A percentile compares a stretch with the other conserved stretches of the same genome.
Conservation (phyloP, 176 grass and related monocot species). For the Eleusine coracana region DNA sequence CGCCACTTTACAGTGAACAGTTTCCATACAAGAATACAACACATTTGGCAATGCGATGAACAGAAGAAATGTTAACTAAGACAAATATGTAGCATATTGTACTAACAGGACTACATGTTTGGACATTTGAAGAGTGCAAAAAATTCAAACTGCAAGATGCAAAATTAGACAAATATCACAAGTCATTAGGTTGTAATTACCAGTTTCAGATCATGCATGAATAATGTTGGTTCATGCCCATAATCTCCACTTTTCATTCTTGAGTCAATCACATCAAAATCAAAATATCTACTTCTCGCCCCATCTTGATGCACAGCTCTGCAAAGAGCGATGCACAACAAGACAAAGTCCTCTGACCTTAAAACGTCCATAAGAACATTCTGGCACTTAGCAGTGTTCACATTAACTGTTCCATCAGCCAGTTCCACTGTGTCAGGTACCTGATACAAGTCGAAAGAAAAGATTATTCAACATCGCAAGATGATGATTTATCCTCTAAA, state of each 20-base stretch:
- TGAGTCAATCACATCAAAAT: conserved; percentile 73
- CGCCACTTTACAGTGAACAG: neutral
- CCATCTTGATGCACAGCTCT: conserved; percentile 58
- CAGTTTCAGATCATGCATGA: conserved; percentile 70
- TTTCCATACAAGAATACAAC: neutral
- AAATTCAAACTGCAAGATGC: neutral
- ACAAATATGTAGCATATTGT: neutral
- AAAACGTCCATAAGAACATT: conserved; percentile 70
- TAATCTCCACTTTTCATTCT: conserved; percentile 93
- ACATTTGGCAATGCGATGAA: neutral
- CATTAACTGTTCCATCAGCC: conserved; percentile 34
- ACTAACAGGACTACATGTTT: neutral
- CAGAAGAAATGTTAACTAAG: neutral
- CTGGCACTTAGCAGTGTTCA: conserved; percentile 52
- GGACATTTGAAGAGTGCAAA: neutral
- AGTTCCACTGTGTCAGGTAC: conserved; percentile 41
- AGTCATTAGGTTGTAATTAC: conserved; percentile 52
- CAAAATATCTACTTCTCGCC: conserved; percentile 57
- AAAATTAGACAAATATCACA: conserved; percentile 29
- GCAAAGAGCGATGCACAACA: conserved; percentile 73
- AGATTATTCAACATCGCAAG: conserved; percentile 9
- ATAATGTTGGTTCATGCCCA: conserved; percentile 60
- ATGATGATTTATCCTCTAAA: conserved; percentile 34
- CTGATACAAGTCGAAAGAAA: conserved; percentile 46
- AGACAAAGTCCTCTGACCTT: conserved; percentile 73